Evolutionary conservation across 768 basidiomycete genomes (phyloP).

Genomic region (Tylopilus sp.): DNA sequence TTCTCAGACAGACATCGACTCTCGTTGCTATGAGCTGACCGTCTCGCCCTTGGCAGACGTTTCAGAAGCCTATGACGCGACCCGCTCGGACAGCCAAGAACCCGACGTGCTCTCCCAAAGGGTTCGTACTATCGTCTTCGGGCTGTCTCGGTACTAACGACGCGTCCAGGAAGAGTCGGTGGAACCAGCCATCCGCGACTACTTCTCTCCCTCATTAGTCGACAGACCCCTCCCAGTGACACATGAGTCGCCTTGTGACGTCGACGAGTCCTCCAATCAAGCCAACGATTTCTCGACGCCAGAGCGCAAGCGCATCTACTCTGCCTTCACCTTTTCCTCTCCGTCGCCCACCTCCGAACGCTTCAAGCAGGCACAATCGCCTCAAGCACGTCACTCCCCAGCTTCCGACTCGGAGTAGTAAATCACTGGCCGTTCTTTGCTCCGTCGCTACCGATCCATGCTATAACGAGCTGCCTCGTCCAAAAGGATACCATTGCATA

Average conservation of each 20-base stretch:
- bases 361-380: slow-evolving; percentile 42
- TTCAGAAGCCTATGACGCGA: slow-evolving; percentile 59
- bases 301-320: slow-evolving; percentile 67
- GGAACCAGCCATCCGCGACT: slow-evolving; percentile 58
- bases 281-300: slow-evolving; percentile 70
- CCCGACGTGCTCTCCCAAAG: slow-evolving; percentile 45
- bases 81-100: slow-evolving; percentile 35
- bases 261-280: slow-evolving; percentile 59
- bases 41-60: slow-evolving; percentile 78
- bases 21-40: slow-evolving; percentile 78
- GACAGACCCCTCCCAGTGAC: slow-evolving; percentile 30
- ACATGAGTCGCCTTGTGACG: slow-evolving; percentile 25
- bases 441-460: neutral
- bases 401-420: slow-evolving; percentile 22
- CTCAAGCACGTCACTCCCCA: slow-evolving; percentile 22
- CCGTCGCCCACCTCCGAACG: slow-evolving; percentile 62
- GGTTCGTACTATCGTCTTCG: slow-evolving; percentile 35
- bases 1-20: slow-evolving; percentile 57
- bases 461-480: slow-evolving; percentile 6
- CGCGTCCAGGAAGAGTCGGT: slow-evolving; percentile 46
- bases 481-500: slow-evolving; percentile 30
- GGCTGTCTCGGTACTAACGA: neutral
- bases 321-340: slow-evolving; percentile 76
- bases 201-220: slow-evolving; percentile 33
- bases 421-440: neutral